Conservation (phyloP, 768 basidiomycete species). For the Dentipellis sp. region DNA sequence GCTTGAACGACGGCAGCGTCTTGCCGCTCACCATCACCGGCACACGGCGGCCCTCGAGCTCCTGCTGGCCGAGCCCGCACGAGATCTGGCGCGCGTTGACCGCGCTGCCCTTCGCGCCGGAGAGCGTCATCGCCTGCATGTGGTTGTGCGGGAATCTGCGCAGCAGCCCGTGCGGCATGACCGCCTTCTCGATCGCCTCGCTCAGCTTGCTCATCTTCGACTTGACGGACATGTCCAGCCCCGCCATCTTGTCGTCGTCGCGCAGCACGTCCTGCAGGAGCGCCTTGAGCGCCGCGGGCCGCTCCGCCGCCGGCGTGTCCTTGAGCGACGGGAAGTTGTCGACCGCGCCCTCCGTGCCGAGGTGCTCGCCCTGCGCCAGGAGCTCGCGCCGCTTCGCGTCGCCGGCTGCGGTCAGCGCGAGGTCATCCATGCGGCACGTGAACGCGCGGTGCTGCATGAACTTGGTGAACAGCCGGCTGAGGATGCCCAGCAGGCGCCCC, state of each 20-base stretch:
- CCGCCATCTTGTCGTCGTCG: slow-evolving; percentile 96
- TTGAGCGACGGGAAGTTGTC: slow-evolving; percentile 80
- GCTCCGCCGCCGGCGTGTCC: slow-evolving; percentile 39
- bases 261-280: slow-evolving; percentile 88
- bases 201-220: slow-evolving; percentile 79
- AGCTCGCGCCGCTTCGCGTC: slow-evolving; percentile 62
- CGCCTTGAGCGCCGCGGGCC: slow-evolving; percentile 44
- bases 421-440: slow-evolving; percentile 98
- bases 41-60: slow-evolving; percentile 95
- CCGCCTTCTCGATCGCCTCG: slow-evolving; percentile 79
- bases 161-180: slow-evolving; percentile 78
- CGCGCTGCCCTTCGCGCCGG: slow-evolving; percentile 95
- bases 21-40: slow-evolving; percentile 99
- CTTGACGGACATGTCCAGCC: slow-evolving; percentile 89
- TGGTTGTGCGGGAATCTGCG: slow-evolving; percentile 96
- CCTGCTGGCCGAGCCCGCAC: slow-evolving; percentile 95
- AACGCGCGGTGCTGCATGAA: slow-evolving; percentile 96
- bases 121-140: slow-evolving; percentile 99
- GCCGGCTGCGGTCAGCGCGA: slow-evolving; percentile 79
- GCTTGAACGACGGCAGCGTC: slow-evolving; percentile 91
- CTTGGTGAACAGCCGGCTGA: slow-evolving; percentile 93
- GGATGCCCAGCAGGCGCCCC: slow-evolving; percentile 84
- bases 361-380: slow-evolving; percentile 52
- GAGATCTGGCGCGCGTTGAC: slow-evolving; percentile 98
- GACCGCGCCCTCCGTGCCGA: slow-evolving; percentile 83